Conservation (phyloP, 2,329 filamentous ascomycete genomes). For the Cercospora beticola region DNA sequence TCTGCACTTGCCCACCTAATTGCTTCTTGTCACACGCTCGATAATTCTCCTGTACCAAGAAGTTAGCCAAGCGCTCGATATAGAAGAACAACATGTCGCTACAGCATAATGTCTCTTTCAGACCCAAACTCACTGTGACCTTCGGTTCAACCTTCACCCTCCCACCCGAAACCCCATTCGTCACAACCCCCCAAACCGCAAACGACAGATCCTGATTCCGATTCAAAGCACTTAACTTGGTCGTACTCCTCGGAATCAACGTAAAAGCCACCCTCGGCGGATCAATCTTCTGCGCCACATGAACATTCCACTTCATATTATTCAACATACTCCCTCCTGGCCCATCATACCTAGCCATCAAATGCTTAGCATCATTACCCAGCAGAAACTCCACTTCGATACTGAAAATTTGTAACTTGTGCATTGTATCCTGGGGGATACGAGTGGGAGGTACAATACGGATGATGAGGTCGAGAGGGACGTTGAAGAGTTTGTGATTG, state of each 20-base stretch:
- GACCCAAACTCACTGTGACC: background rate
- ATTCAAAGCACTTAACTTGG: background rate
- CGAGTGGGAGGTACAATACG: background rate
- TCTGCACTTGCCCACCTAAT: background rate
- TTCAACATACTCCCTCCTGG: background rate
- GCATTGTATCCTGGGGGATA: background rate
- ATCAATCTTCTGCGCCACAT: background rate
- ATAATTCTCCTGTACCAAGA: background rate
- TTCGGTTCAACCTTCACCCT: background rate
- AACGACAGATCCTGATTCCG: conserved; percentile 12
- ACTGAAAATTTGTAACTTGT: conserved; percentile 14
- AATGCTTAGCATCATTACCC: background rate
- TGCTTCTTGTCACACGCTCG: background rate
- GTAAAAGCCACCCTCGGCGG: conserved; percentile 1
- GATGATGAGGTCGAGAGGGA: conserved; percentile 15
- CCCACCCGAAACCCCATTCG: background rate
- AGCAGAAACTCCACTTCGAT: background rate
- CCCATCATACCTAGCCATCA: background rate
- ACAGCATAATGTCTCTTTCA: background rate
- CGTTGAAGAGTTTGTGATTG: background rate
- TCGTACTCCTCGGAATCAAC: conserved; percentile 9
- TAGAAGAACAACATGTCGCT: background rate
- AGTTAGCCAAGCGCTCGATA: background rate
- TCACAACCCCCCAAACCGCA: conserved; percentile 4
- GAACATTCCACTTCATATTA: background rate